Percentiles rank a stretch among this genome's conserved stretches.
These are phyloP conservation scores for Phialocephala sp. DNA, from an alignment of 2,329 filamentous ascomycete genomes.

Conservation along the genomic window DNA sequence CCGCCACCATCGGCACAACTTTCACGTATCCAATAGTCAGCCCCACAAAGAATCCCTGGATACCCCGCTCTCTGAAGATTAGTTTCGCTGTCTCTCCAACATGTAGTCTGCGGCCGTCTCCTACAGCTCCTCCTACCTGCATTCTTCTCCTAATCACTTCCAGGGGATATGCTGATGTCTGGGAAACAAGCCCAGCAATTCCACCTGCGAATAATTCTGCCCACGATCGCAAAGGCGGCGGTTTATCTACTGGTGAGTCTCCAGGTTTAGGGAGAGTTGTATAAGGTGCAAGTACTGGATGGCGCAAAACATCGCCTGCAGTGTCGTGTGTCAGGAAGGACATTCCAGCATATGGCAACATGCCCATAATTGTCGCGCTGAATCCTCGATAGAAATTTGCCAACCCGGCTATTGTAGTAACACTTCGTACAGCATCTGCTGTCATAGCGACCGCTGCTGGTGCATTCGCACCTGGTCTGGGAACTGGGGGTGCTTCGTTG, in stretches of 20 bases:
- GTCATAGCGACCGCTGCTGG: constrained; percentile 48
- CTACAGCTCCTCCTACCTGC: constrained; percentile 95
- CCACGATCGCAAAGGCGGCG: constrained; percentile 78
- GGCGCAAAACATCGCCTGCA: constrained; percentile 81
- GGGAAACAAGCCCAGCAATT: constrained; percentile 84
- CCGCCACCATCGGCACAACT: constrained; percentile 85
- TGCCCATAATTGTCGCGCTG: constrained; percentile 85
- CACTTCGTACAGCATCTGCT: constrained; percentile 53
- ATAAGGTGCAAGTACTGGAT: constrained; percentile 68
- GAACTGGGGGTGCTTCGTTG: constrained; percentile 64
- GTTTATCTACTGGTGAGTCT: constrained; percentile 62
- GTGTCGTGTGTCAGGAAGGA: constrained; percentile 97
- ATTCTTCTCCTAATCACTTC: constrained; percentile 92
- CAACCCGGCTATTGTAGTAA: constrained; percentile 70
- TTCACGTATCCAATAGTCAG: constrained; percentile 95
- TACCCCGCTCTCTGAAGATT: constrained; percentile 78
- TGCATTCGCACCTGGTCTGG: constrained; percentile 48
- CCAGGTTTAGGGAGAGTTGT: constrained; percentile 73
- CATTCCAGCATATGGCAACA: constrained; percentile 95
- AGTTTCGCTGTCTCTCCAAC: constrained; percentile 79
- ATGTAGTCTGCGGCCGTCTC: constrained; percentile 79
- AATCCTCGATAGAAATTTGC: constrained; percentile 97
- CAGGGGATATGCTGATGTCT: constrained; percentile 91
- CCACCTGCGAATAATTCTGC: constrained; percentile 87
- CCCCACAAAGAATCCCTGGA: constrained; percentile 88